Percentiles rank a stretch among this genome's conserved stretches.
Evolutionary conservation across 176 grass and related monocot genomes (phyloP).

Genomic region (Rhynchospora pubera): DNA sequence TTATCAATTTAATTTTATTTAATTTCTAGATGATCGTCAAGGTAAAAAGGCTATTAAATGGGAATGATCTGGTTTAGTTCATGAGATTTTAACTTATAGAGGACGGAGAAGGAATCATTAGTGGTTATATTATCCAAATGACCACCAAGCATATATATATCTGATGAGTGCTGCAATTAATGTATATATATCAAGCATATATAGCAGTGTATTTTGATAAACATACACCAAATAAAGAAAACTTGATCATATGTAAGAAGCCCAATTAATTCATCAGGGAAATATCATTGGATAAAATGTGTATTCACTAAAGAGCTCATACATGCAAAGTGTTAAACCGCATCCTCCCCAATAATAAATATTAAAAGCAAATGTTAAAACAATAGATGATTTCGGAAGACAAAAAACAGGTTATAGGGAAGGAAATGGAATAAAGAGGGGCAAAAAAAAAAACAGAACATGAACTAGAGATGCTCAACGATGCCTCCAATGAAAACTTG

Average conservation of each 20-base stretch:
- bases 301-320: neutral
- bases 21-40: neutral
- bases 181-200: neutral
- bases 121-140: too few relatives aligned
- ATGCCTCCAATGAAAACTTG: neutral
- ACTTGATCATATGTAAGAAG: neutral
- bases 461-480: neutral
- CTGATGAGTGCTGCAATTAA: neutral
- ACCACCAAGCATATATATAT: neutral
- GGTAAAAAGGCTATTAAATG: neutral
- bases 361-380: neutral
- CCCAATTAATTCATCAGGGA: neutral
- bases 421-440: neutral
- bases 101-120: neutral
- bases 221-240: neutral
- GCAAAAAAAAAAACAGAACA: neutral
- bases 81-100: neutral
- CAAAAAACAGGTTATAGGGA: neutral
- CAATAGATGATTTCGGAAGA: neutral
- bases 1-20: neutral
- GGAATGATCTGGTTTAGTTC: too few relatives aligned
- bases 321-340: neutral
- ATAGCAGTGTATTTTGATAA: neutral
- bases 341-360: neutral
- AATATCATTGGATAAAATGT: slow-evolving; percentile 13